Percentiles rank a stretch among this genome's conserved stretches.
Conservation (phyloP, 2,329 filamentous ascomycete genomes). For the Fusarium napiforme region DNA sequence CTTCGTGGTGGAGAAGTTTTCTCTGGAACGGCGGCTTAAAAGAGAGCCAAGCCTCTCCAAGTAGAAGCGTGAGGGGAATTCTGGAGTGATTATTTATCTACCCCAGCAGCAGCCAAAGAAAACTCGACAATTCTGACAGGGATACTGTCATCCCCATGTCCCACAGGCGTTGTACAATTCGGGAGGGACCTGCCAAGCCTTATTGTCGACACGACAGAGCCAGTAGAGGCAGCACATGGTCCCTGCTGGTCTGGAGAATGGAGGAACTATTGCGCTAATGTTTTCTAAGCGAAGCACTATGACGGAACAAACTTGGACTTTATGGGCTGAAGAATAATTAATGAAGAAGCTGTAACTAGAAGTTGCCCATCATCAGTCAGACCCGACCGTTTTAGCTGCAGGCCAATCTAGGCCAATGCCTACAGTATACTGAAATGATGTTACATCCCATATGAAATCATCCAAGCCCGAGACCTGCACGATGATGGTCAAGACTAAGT, state of each 20-base stretch:
- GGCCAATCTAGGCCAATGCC: not conserved
- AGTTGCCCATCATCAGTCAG: not conserved
- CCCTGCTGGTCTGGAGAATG: slow-evolving; percentile 31
- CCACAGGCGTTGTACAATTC: slow-evolving; percentile 14
- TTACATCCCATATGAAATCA: slow-evolving; percentile 5
- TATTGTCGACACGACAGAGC: slow-evolving; percentile 23
- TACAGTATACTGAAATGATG: not conserved
- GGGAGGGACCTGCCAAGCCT: slow-evolving; percentile 36
- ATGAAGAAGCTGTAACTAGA: not conserved
- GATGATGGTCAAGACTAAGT: slow-evolving; percentile 15
- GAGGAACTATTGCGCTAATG: slow-evolving; percentile 20
- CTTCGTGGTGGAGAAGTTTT: not conserved
- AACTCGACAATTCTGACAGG: not conserved
- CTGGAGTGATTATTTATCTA: not conserved
- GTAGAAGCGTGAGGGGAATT: not conserved
- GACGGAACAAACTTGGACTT: slow-evolving; percentile 18
- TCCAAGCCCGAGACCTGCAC: slow-evolving; percentile 1
- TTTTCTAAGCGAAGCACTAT: slow-evolving; percentile 26
- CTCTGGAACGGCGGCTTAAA: slow-evolving; percentile 9
- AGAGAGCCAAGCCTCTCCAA: not conserved
- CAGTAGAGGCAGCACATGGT: slow-evolving; percentile 42
- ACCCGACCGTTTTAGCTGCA: not conserved
- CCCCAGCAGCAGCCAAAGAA: not conserved
- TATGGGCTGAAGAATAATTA: not conserved
- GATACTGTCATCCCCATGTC: slow-evolving; percentile 30